These are phyloP conservation scores for Jatropha multifida DNA, from an alignment of 441 rosid genomes.

Conservation along the genomic window DNA sequence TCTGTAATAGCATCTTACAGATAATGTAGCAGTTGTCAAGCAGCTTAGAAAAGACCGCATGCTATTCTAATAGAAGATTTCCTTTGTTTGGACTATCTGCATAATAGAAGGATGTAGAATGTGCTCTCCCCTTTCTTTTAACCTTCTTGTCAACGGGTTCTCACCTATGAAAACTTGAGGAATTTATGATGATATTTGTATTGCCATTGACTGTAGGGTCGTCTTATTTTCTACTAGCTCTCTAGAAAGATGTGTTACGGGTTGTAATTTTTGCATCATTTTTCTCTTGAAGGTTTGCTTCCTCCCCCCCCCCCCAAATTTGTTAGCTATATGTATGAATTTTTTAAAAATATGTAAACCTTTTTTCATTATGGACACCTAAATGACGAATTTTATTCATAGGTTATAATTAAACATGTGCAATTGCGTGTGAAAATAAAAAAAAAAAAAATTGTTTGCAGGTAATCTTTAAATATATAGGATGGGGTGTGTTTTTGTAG, in stretches of 20 bases:
- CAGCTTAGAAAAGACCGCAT: constrained; percentile 7
- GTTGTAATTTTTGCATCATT: not conserved
- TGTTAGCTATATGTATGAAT: not conserved
- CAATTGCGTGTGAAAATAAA: no score
- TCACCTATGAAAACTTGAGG: constrained; percentile 1
- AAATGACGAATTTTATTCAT: no score
- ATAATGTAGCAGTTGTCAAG: not conserved
- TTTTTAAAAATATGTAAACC: no score
- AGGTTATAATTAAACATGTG: no score
- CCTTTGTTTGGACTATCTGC: constrained; percentile 3
- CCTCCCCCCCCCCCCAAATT: not conserved
- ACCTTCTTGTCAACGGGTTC: not conserved
- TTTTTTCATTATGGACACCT: not conserved
- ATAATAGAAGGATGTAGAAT: constrained; percentile 15
- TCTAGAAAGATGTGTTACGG: not conserved
- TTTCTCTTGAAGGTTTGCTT: not conserved
- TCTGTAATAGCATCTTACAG: no score
- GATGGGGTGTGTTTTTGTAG: no score
- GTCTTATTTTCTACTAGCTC: not conserved
- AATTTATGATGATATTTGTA: constrained; percentile 10
- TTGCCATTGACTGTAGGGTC: constrained; percentile 9
- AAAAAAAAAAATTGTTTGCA: no score
- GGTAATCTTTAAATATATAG: no score
- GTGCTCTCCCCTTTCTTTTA: not conserved
- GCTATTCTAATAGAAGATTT: not conserved